phyloP scores from a whole-genome alignment of 257 asterid genomes.

The Handroanthus guayacan region DNA sequence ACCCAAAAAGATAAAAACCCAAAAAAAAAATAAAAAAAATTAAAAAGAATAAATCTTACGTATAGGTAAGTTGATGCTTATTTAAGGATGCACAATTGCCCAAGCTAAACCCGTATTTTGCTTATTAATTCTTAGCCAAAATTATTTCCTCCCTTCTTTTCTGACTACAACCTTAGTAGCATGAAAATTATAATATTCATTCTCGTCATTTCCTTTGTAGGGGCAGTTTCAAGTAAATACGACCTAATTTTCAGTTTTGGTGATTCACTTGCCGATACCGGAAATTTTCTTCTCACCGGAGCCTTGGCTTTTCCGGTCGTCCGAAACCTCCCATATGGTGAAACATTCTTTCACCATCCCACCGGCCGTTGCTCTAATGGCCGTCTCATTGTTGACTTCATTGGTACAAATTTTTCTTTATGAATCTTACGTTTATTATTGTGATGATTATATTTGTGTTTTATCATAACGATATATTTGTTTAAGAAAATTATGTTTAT shows the following conservation, averaged over 20 bases:
- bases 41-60: too few relatives aligned
- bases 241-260: constrained; percentile 58
- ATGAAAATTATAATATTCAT: constrained; percentile 33
- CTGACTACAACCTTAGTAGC: neutral
- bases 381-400: constrained; percentile 40
- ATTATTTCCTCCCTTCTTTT: neutral
- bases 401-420: constrained; percentile 18
- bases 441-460: too few relatives aligned
- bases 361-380: constrained; percentile 47
- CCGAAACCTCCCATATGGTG: constrained; percentile 47
- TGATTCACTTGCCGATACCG: constrained; percentile 55
- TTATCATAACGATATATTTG: too few relatives aligned
- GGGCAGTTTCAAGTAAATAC: constrained; percentile 30
- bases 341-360: constrained; percentile 47
- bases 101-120: neutral
- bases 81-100: neutral
- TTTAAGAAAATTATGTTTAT: too few relatives aligned
- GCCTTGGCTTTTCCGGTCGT: constrained; percentile 50
- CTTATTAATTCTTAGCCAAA: neutral
- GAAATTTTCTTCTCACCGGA: constrained; percentile 53
- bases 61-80: neutral
- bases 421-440: too few relatives aligned
- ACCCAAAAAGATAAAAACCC: neutral
- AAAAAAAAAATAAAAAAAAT: neutral
- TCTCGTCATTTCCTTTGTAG: constrained; percentile 5